Conservation (phyloP, 352 stramenopile species). For the Pythium biforme region DNA sequence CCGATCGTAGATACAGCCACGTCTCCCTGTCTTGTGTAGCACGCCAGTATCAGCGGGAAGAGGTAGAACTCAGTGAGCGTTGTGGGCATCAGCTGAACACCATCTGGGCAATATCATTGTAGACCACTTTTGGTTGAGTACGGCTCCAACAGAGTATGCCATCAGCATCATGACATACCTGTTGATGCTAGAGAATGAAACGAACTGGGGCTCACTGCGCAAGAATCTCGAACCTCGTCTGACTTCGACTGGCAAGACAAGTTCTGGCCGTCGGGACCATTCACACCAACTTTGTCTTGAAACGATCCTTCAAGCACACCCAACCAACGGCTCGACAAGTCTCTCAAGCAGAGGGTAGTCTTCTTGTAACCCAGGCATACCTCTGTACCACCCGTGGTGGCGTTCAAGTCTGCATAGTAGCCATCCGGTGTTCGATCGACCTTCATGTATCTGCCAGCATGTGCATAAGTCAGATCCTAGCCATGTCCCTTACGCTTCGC, state of each 20-base stretch:
- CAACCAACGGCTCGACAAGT: constrained; percentile 1
- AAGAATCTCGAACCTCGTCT: constrained; percentile 21
- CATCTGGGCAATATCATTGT: neutral
- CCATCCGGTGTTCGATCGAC: constrained; percentile 71
- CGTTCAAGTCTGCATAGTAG: constrained; percentile 69
- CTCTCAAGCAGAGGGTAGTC: constrained; percentile 6
- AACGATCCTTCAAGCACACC: neutral
- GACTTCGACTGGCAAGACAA: neutral
- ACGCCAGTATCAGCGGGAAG: constrained; percentile 73
- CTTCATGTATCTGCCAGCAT: constrained; percentile 57
- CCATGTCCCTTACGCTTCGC: neutral
- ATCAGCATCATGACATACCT: neutral
- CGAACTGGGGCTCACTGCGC: neutral
- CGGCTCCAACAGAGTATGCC: neutral
- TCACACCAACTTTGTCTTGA: neutral
- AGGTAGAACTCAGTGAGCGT: constrained; percentile 61
- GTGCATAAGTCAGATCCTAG: neutral
- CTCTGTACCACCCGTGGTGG: constrained; percentile 70
- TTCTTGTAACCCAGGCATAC: constrained; percentile 84
- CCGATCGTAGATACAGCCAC: constrained; percentile 49
- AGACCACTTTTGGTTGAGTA: neutral
- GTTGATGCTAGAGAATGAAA: neutral
- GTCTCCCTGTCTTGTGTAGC: constrained; percentile 70
- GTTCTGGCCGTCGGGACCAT: neutral
- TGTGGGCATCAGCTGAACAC: constrained; percentile 1